Base-by-base conservation (phyloP, 371 early-diverging fungal species). In the Mucor mucedo region DNA sequence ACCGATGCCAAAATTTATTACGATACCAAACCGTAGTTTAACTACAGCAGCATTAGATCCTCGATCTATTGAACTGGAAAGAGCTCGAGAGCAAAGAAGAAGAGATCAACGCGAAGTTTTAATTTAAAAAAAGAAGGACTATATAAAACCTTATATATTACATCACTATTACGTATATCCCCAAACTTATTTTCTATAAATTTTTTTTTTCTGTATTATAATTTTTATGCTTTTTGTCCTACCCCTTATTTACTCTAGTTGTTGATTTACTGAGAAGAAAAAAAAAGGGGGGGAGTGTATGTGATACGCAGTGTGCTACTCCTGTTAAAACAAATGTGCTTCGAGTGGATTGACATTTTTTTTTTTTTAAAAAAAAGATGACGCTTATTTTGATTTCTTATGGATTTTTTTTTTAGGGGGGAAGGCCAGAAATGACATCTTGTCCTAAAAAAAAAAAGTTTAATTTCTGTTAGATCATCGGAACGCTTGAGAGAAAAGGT, bases 1-100 rank as follows among this genome's bases (percentile, higher is more conserved):
- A 13, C 77, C 77, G 8, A 81, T 81, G 82, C 82, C 82, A 29
- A 76, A 77, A 35, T 81, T 81, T 50, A 70, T 81, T 30, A 78
- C 82, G 7, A 55, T 81, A 33, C 77, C 79, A 14, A 60, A 63
- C 11, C 74, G 79, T 29, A 64, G 55, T 29, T 41, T 60, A 42
- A 32, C 58, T 53, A 48, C 69, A 33, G 45, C 59, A 39, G 27
- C 53, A 21, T 28, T 53, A 33, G 56, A 68, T 70, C 48, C 76
- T 7, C 62, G 76, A 41, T 47, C 68, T 0, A 60, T 79, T 14
- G 71, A 71, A 40, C 21, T 72, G 27, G 79, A 79, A 59, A 68
- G 70, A 48, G 52, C 59, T 29, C 70, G 79, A 27, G 74, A 79
- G 61, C 74, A 74, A 67, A 58, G 76, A 55, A 70, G 73, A 44